Conservation (phyloP, 2,329 filamentous ascomycete species). For the Apiospora malaysiana region DNA sequence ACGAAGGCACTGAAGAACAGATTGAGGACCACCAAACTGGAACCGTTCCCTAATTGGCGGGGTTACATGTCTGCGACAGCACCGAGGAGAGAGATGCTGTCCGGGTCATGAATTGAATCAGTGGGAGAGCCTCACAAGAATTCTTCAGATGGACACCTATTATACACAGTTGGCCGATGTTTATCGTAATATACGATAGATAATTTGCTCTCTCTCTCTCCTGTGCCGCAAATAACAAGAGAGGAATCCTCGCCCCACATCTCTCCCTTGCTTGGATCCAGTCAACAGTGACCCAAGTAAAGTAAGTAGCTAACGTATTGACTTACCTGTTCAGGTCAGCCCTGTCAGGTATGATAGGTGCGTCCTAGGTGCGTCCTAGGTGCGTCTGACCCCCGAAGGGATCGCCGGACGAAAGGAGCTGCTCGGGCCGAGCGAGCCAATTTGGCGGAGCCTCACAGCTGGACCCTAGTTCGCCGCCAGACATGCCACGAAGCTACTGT, state of each 20-base stretch:
- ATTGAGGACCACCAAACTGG: not conserved
- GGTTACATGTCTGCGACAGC: not conserved
- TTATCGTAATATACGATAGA: too few relatives aligned
- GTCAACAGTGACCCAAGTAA: not conserved
- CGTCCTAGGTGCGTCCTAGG: not conserved
- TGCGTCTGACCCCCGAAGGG: not conserved
- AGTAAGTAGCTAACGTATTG: too few relatives aligned
- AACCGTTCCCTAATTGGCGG: not conserved
- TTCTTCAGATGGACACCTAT: not conserved
- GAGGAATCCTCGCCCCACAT: not conserved
- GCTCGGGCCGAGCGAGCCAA: conserved; percentile 22
- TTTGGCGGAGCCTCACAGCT: conserved; percentile 20
- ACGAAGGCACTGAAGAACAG: too few relatives aligned
- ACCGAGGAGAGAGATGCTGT: not conserved
- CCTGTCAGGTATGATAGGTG: not conserved
- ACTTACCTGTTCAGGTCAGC: not conserved
- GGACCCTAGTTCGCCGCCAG: not conserved
- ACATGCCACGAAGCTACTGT: conserved; percentile 7
- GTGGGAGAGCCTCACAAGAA: not conserved
- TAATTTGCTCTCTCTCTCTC: not conserved
- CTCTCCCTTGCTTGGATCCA: not conserved
- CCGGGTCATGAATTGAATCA: not conserved
- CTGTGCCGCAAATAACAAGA: not conserved
- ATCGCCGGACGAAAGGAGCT: conserved; percentile 19
- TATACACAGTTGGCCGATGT: not conserved